These are phyloP conservation scores for Aspergillus japonicus DNA, from an alignment of 2,329 filamentous ascomycete species.

Conservation along the genomic window DNA sequence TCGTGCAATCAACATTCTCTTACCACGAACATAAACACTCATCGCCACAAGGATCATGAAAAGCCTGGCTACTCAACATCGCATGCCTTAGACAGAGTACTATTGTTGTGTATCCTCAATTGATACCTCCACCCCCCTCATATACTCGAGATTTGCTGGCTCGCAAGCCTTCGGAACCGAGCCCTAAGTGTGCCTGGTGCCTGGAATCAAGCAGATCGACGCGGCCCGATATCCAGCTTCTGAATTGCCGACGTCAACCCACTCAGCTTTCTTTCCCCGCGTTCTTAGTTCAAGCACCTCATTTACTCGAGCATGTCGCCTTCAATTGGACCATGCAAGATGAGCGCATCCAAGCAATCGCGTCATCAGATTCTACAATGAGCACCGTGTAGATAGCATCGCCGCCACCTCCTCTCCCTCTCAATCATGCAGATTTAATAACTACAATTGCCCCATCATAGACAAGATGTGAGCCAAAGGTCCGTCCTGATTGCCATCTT, in stretches of 20 bases:
- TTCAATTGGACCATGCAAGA: neutral
- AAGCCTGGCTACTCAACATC: neutral
- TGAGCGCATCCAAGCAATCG: conserved; percentile 1
- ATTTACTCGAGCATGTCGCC: neutral
- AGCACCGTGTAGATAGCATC: conserved; percentile 6
- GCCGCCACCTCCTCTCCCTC: neutral
- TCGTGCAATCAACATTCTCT: conserved; percentile 5
- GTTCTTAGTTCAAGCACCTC: conserved; percentile 2
- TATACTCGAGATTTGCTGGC: neutral
- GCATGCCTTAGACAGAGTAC: neutral
- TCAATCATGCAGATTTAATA: neutral
- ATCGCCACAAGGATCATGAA: neutral
- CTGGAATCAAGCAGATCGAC: neutral
- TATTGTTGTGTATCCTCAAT: neutral
- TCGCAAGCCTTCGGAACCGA: neutral
- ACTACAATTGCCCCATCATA: neutral
- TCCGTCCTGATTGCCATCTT: neutral
- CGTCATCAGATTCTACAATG: conserved; percentile 8
- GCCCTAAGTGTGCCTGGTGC: neutral
- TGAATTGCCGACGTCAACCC: neutral
- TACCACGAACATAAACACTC: neutral
- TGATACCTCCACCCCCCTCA: neutral
- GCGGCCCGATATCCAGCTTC: neutral
- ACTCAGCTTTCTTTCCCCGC: neutral
- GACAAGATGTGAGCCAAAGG: neutral